These are phyloP conservation scores for Sindora glabra DNA, from an alignment of 306 rosid genomes.

Conservation along the genomic window DNA sequence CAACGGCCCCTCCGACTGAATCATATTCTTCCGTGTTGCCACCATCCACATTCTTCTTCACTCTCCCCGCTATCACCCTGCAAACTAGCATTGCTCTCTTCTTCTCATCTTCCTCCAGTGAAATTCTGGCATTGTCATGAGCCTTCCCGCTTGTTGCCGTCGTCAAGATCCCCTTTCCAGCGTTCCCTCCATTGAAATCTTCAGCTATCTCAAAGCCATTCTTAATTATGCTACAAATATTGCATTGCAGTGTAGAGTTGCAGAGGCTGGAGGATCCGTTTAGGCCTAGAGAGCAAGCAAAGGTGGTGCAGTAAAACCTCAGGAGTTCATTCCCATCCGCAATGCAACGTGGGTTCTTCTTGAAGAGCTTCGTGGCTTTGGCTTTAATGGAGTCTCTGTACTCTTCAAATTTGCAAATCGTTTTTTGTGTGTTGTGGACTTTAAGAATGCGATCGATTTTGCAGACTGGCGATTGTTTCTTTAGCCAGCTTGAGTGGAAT, in stretches of 20 bases:
- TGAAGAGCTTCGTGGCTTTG: conserved; percentile 60
- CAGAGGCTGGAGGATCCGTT: conserved; percentile 84
- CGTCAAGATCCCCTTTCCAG: conserved; percentile 57
- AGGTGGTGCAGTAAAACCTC: conserved; percentile 78
- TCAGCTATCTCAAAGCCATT: conserved; percentile 51
- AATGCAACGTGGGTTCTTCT: conserved; percentile 83
- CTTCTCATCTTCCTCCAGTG: conserved; percentile 21
- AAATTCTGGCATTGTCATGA: conserved; percentile 49
- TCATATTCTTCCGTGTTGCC: conserved; percentile 70
- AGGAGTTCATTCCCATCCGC: conserved; percentile 96
- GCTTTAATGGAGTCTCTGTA: conserved; percentile 81
- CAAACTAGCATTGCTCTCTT: conserved; percentile 94
- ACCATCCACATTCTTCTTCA: conserved; percentile 72
- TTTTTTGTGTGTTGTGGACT: conserved; percentile 77
- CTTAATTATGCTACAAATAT: conserved; percentile 63
- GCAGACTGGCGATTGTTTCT: conserved; percentile 80
- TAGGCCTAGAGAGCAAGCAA: conserved; percentile 71
- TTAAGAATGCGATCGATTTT: conserved; percentile 84
- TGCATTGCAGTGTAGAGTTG: conserved; percentile 63
- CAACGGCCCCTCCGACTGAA: conserved; percentile 64
- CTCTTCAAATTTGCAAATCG: conserved; percentile 74
- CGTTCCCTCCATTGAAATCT: conserved; percentile 6
- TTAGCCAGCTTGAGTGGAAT: conserved; percentile 97
- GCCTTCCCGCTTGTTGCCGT: conserved; percentile 93
- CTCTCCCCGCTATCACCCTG: conserved; percentile 94